Base-by-base conservation (phyloP, 2,329 filamentous ascomycete genomes). In the Sclerotinia nivalis region DNA sequence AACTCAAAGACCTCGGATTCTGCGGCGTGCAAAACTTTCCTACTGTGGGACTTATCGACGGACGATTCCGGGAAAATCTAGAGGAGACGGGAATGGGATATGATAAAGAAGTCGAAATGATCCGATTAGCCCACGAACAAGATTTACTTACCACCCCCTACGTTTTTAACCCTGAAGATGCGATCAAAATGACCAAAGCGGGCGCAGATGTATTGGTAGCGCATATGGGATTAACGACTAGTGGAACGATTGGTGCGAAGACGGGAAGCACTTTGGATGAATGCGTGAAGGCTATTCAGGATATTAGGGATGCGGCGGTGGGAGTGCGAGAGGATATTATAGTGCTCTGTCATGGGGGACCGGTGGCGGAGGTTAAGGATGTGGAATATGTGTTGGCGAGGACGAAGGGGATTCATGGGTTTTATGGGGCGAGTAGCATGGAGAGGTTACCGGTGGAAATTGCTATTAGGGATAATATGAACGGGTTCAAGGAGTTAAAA, bases 51-150 rank as follows among this genome's bases (percentile, higher is more conserved):
- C 80, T 92, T 31, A 88, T 92, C 49, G 90, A 92, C 77, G 89
- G 89, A 1, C 83, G 83, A 18, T 92, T 92, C 76, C 84, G 90
- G 18, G 83, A 83, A 31, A 89, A 89, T 73, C 82, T 93, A 1
- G 90, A 92, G 76, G 89, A 91, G 78, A 92, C 89, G 1, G 89
- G 87, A 12, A 92, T 92, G 89, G 86, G 87, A 1, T 92, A 88
- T 75, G 85, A 84, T 22, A 80, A 84, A 10, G 90, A 93, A 76
- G 89, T 92, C 2, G 87, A 89, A 65, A 87, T 91, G 84, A 84
- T 92, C 59, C 82, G 82, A 13, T 75, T 82, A n/a, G 90, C 90
- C 1, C 84, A 83, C 58, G 80, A 83, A 55, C 79, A 89, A 79
- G 88, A 84, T 40, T 79, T 92, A 25, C 79, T 92, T 22, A 92